phyloP scores from a whole-genome alignment of 202 grass and related monocot species.

The Bolboschoenoplectus hybrid region DNA sequence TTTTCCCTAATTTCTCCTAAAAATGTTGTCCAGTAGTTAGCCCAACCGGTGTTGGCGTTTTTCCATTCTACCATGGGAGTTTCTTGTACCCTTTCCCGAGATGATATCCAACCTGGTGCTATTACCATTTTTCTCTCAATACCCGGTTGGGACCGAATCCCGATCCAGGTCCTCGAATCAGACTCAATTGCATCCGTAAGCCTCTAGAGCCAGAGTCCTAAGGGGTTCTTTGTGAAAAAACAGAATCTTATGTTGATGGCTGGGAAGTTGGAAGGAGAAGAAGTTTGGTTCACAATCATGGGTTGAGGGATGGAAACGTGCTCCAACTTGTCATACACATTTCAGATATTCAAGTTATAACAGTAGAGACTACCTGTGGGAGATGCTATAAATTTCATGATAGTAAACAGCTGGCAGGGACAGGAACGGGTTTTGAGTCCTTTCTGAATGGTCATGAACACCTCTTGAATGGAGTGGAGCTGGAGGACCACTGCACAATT shows the following conservation, averaged over 20 bases:
- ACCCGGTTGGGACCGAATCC: constrained; percentile 24
- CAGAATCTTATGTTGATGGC: constrained; percentile 51
- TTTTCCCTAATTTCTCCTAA: constrained; percentile 39
- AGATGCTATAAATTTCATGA: constrained; percentile 53
- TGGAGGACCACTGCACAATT: constrained; percentile 49
- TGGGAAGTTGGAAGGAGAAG: constrained; percentile 39
- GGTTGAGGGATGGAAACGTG: constrained; percentile 46
- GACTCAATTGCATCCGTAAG: constrained; percentile 57
- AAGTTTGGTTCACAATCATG: constrained; percentile 45
- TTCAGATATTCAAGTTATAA: constrained; percentile 52
- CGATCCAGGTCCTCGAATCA: constrained; percentile 40
- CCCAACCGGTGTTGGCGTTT: constrained; percentile 39
- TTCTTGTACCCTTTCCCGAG: constrained; percentile 37
- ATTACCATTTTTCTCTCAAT: constrained; percentile 47
- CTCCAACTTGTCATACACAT: constrained; percentile 47
- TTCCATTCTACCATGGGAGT: constrained; percentile 46
- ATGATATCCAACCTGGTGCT: constrained; percentile 39
- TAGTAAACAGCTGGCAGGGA: constrained; percentile 44
- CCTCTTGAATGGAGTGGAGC: constrained; percentile 55
- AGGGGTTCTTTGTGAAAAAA: constrained; percentile 44
- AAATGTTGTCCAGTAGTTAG: constrained; percentile 54
- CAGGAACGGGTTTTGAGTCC: neutral
- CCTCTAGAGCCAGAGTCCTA: constrained; percentile 47
- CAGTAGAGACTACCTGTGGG: constrained; percentile 46
- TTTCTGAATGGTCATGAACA: constrained; percentile 38